Conservation (phyloP, 352 stramenopile species). For the Globisporangium solare region DNA sequence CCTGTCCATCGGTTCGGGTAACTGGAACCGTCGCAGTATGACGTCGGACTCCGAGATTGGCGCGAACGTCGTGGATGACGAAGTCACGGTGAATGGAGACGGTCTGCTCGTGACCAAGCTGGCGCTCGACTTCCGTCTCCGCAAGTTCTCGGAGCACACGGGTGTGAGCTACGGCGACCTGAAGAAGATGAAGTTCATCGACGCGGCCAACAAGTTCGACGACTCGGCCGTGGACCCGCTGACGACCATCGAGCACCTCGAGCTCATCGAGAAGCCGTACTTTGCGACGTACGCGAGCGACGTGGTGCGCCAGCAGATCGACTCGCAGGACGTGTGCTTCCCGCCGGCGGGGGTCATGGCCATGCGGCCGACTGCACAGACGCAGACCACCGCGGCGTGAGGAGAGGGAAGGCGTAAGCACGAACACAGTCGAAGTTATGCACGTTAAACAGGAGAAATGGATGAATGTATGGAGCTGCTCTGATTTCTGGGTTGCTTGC, state of each 20-base stretch:
- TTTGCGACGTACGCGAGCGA: conserved; percentile 18
- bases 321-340: conserved; percentile 18
- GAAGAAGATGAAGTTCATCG: conserved; percentile 34
- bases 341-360: background rate
- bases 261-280: conserved; percentile 20
- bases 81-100: conserved; percentile 20
- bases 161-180: conserved; percentile 30
- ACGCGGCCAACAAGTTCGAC: conserved; percentile 35
- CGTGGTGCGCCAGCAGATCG: conserved; percentile 15
- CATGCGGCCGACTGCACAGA: background rate
- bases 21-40: conserved; percentile 66
- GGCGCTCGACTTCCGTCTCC: conserved; percentile 43
- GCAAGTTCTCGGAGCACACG: conserved; percentile 59
- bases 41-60: conserved; percentile 57
- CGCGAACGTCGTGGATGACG: conserved; percentile 45
- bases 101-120: conserved; percentile 31
- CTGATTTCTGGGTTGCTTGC: background rate
- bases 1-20: conserved; percentile 44
- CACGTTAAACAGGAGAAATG: no score
- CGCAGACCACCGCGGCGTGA: background rate
- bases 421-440: no score
- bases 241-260: conserved; percentile 26
- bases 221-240: conserved; percentile 14
- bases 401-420: no score
- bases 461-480: no score